Evolutionary conservation across 202 grass and related monocot species (phyloP), one percentile per base, ranked within the genome.

Genomic region (Brachypodium distachyon): DNA sequence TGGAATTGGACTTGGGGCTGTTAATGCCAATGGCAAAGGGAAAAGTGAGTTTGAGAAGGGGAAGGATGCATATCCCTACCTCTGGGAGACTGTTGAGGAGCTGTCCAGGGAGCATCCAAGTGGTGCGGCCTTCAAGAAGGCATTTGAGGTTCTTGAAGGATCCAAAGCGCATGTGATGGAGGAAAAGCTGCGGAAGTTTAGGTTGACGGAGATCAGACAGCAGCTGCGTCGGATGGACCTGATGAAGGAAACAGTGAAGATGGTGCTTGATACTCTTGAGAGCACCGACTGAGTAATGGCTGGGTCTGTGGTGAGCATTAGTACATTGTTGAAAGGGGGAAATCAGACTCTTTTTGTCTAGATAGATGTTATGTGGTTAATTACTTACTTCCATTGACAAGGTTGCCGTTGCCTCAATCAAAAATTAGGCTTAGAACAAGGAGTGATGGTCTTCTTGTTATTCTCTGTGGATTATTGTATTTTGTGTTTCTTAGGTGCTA

Each of bases 171-270:
- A 60, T 5, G 58, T 47, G 1, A 78, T 93, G 62, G 90, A 89
- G 77, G 87, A 89, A 36, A 93, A 89, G 77, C 60, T 93, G 26
- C 78, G 75, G 40, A 93, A 78, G 73, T 84, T 89, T 33, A 84
- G 72, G 70, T 25, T 84, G 41, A 72, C 54, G 25, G 77, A 87
- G 83, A 84, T 87, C 47, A 89, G 55, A 25, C 86, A 86, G 61
- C 90, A 93, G 66, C 60, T 93, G 81, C 77, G 62, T 9, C 42
- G 86, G 68, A 89, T 87, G 77, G 87, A 93, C 51, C 67, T 93
- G 67, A 87, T 81, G 79, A 89, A 87, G 83, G 83, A 93, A 13
- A 84, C 83, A 4, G 80, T 89, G 18, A 84, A 73, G 84, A 74
- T 93, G 76, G 80, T 92, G 71, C 76, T 89, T 48, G 80, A 89